Base-by-base conservation (phyloP, 139 green algal genomes). In the Pleodorina starrii region DNA sequence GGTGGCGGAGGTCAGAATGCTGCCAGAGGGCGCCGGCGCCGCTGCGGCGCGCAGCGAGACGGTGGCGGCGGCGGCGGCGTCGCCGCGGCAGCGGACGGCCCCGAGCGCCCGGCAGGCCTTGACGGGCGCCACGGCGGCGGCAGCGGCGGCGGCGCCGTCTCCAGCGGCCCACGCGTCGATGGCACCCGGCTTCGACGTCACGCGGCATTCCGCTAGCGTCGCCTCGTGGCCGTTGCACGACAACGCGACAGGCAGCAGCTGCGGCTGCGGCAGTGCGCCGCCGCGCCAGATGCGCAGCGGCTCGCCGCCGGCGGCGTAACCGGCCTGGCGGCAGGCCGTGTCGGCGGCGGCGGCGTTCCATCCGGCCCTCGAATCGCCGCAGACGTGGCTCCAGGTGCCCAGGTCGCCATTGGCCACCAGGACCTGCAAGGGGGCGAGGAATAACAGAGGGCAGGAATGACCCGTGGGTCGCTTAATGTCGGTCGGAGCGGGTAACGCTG, bases 361-460 rank as follows among this genome's bases (percentile, higher is more conserved):
- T 23, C 78, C 78, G 51, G 51, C 51, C 78, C 78, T 54, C 16
- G 78, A 51, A 51, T 85, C 78, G 36, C 51, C 78, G 38, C 78
- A 85, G 4, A 85, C 27, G 36, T 73, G 73, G 36, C 23, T 79
- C 72, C 72, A 79, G 6, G 14, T 68, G 48, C 48, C 12, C 48
- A 57, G 48, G 11, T 21, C 11, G 12, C 48, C 48, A 12, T 12
- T 57, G 48, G 48, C 12, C 11, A 12, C 48, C 11, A 57, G 48
- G 11, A 57, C 48, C 48, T 57, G 48, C 48, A 57, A 12, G 48
- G 48, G 12, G 48, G 48, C 11, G 48, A n/a, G n/a, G n/a, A n/a
- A n/a, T n/a, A n/a, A n/a, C n/a, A n/a, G n/a, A n/a, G n/a, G n/a
- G n/a, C n/a, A n/a, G n/a, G n/a, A n/a, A n/a, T n/a, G n/a, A n/a